These are phyloP conservation scores for Aspergillus melleus DNA, from an alignment of 2,329 filamentous ascomycete genomes.

Conservation along the genomic window DNA sequence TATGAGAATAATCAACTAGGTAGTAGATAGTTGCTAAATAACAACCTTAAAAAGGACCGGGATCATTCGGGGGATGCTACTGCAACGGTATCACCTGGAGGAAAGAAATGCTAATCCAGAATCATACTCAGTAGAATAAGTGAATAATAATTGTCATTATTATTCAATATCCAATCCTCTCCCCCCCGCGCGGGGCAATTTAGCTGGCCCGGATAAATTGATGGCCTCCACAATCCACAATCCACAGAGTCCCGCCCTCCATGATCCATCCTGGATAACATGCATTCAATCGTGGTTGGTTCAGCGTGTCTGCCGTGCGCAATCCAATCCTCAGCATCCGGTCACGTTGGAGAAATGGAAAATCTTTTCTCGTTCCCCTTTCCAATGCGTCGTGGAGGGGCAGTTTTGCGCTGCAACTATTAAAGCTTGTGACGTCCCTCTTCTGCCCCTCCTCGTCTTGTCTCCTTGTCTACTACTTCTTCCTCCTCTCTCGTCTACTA, in stretches of 20 bases:
- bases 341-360: not conserved
- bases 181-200: conserved; percentile 7
- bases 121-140: no score
- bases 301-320: conserved; percentile 3
- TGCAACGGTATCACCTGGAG: not conserved
- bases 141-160: not conserved
- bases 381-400: conserved; percentile 15
- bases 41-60: not conserved
- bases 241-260: conserved; percentile 9
- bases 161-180: not conserved
- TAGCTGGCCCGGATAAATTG: conserved; percentile 13
- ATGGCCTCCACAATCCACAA: no score
- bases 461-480: not conserved
- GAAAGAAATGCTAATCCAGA: no score
- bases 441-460: conserved; percentile 12
- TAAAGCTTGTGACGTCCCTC: conserved; percentile 17
- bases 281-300: conserved; percentile 6
- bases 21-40: no score
- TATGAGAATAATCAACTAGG: no score
- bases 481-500: conserved; percentile 9
- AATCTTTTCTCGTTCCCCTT: conserved; percentile 5
- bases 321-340: conserved; percentile 5
- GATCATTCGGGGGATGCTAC: not conserved
- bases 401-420: conserved; percentile 10
- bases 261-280: not conserved